Base-by-base conservation (phyloP, 1,284 basidiomycete genomes). In the Puccinia horiana region DNA sequence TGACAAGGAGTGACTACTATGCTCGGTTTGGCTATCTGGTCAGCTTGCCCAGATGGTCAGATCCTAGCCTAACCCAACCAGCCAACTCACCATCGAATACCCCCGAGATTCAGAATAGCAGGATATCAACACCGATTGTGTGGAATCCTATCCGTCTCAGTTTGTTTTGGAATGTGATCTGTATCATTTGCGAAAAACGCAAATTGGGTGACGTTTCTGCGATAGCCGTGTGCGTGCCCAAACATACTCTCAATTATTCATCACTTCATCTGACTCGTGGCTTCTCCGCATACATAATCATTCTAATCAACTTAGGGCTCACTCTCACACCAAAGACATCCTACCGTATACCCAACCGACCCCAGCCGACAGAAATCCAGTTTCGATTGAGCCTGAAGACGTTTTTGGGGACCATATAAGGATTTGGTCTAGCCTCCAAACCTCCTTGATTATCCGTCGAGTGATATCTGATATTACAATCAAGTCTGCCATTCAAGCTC, bases 371-470 rank as follows among this genome's bases (percentile, higher is more conserved):
- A 26, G 35, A 9, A 35, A 32, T n/a, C 52, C 16, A 40, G 11
- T 32, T 16, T 70, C n/a, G 3, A 65, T n/a, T 67, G 76, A 79
- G 5, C 29, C 37, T 29, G 44, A 58, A 58, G 67, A 79, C 61
- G 23, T 23, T 12, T 70, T 79, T 26, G 77, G 77, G 35, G 77
- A 79, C 54, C 77, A 79, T 58, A 1, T 79, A 4, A 58, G 77
- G 26, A 79, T 79, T 23, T 79, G 77, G 77, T 79, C 47, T 29
- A 61, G 69, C 61, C 37, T 79, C 12, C 49, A 58, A 79, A 70
- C 67, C 1, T 54, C 65, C 0, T 72, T 79, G 54, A 54, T 79
- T 8, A 47, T 79, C 40, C 63, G 77, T 8, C 29, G 77, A 32
- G 49, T 79, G 14, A 72, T 79, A 47, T 79, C 77, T 54, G 77